Evolutionary conservation across 2,329 filamentous ascomycete species (phyloP), one percentile per base, ranked within the genome.

Genomic region (Alternaria novae-zelandiae): DNA sequence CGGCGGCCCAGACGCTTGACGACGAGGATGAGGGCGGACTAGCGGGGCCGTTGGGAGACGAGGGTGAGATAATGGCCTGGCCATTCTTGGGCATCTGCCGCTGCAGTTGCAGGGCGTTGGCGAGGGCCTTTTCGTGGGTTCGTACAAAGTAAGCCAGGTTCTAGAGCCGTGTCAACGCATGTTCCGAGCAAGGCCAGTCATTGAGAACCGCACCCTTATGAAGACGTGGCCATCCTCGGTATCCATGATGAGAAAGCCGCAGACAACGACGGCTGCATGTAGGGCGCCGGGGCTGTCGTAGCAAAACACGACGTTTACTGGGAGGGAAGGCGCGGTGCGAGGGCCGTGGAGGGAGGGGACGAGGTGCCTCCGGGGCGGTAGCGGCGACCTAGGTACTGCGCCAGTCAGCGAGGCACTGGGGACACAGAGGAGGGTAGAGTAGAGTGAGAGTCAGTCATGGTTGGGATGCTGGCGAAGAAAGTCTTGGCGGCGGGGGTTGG

Each of bases 111-210:
- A 97, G 85, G 74, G 95, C 95, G 84, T 98, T 98, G 78, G 96
- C 96, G 67, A 99, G 88, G 41, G 94, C 95, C 83, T 97, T 97
- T 83, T 99, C 96, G 84, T 99, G 94, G 59, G 94, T 97, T 67
- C 94, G 93, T 82, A 99, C 94, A 82, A 97, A 98, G 83, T 91
- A 91, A 78, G 95, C 94, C 79, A 99, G 87, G 86, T 97, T 96
- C 95, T 97, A 80, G 28, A 61, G 50, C 47, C 41, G 63, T 65
- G 73, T 82, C 65, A 83, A 80, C 66, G 43, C 59, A 41, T 47
- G 49, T 54, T 23, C 45, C 46, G 54, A 44, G 50, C 26, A 53
- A 50, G 12, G 13, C 41, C 20, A 36, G 49, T 21, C 11, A 44
- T 28, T 26, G 59, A 41, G 43, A 58, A 26, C 51, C 83, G 66